Percentiles rank a stretch among this genome's conserved stretches.
Conservation (phyloP, 371 early-diverging fungal genomes). For the Mortierella sp. region DNA sequence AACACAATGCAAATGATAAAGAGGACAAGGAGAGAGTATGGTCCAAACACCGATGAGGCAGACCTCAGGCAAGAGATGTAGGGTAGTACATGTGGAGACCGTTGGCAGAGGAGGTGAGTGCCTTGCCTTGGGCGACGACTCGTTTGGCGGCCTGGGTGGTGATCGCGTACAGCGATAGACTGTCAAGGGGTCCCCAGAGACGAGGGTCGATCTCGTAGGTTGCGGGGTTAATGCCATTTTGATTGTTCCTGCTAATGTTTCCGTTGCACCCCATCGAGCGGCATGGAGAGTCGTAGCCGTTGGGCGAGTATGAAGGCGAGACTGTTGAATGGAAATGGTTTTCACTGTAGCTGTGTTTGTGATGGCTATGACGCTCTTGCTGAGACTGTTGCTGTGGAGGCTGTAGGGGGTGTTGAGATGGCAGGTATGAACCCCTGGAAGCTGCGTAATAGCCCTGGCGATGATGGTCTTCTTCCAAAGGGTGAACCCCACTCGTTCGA, state of each 20-base stretch:
- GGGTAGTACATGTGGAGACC: slow-evolving; percentile 49
- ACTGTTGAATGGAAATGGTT: background rate
- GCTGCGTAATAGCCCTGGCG: background rate
- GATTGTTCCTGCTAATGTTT: background rate
- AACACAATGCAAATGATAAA: background rate
- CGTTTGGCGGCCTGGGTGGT: slow-evolving; percentile 57
- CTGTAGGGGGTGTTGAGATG: background rate
- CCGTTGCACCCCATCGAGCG: background rate
- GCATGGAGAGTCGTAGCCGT: background rate
- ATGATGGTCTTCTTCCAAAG: background rate
- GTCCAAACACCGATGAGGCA: no score
- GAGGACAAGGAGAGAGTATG: background rate
- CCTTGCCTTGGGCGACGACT: slow-evolving; percentile 50
- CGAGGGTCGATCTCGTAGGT: slow-evolving; percentile 43
- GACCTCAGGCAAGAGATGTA: slow-evolving; percentile 27
- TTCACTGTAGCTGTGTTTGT: background rate
- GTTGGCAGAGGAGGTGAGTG: slow-evolving; percentile 36
- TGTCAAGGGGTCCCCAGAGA: slow-evolving; percentile 46
- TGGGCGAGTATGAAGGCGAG: background rate
- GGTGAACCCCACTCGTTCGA: slow-evolving; percentile 5
- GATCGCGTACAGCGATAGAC: slow-evolving; percentile 43
- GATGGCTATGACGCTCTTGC: background rate
- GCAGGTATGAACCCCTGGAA: background rate
- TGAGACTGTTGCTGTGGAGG: background rate
- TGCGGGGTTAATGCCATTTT: background rate